These are phyloP conservation scores for Heliamphora pulchella DNA, from an alignment of 179 eudicot genomes.

Conservation along the genomic window DNA sequence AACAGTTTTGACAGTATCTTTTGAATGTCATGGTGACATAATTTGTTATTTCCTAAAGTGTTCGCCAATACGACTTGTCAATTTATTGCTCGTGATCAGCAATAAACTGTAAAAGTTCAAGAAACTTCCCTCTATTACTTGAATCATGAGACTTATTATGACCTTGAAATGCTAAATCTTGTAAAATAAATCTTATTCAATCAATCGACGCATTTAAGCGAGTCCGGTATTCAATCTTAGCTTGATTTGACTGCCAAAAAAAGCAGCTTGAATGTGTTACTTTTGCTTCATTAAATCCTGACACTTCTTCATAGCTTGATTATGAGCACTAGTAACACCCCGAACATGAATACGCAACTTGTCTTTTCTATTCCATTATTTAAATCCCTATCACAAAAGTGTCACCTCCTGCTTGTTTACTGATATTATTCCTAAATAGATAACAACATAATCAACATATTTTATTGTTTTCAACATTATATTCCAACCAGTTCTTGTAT, in stretches of 20 bases:
- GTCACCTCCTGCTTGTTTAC: neutral
- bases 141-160: neutral
- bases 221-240: neutral
- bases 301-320: neutral
- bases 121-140: neutral
- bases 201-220: neutral
- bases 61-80: neutral
- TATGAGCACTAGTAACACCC: no score
- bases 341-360: neutral
- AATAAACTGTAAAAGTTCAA: neutral
- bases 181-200: neutral
- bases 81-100: neutral
- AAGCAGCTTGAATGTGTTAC: neutral
- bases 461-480: neutral
- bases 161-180: neutral
- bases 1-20: neutral
- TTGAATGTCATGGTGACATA: neutral
- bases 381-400: neutral
- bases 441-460: no score
- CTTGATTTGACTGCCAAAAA: neutral
- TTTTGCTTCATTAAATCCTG: neutral
- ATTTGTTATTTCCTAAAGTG: neutral
- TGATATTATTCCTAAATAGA: no score
- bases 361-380: neutral
- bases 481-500: neutral